Conservation (phyloP, 106 monocot species). For the Apostasia ramifera region DNA sequence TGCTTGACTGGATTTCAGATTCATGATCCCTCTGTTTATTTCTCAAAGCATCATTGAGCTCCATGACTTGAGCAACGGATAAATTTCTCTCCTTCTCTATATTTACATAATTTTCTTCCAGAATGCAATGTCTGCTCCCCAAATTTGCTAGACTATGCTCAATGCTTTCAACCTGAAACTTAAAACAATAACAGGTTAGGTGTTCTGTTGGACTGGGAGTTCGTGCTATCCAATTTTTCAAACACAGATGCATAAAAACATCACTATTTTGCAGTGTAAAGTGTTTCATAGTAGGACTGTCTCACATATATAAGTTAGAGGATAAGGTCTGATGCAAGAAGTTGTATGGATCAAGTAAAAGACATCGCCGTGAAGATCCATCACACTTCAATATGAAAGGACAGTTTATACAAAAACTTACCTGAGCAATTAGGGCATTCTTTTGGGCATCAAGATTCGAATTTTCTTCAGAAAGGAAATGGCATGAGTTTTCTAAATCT, state of each 20-base stretch:
- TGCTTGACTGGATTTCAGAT: slow-evolving; percentile 12
- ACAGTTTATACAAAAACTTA: slow-evolving; percentile 4
- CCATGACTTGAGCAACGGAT: slow-evolving; percentile 20
- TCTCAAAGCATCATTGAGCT: slow-evolving; percentile 22
- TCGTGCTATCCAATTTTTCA: no score
- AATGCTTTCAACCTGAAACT: slow-evolving; percentile 23
- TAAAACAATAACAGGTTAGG: neutral
- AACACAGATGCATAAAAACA: no score
- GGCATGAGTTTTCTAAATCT: slow-evolving; percentile 15
- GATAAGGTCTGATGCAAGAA: neutral
- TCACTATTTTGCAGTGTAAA: neutral
- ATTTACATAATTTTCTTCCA: slow-evolving; percentile 23
- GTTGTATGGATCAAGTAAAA: neutral
- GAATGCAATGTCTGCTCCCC: slow-evolving; percentile 25
- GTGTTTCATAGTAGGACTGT: neutral
- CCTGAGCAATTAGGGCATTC: slow-evolving; percentile 22
- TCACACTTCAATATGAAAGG: neutral
- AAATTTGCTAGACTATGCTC: slow-evolving; percentile 15
- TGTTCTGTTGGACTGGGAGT: no score
- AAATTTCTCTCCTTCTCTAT: slow-evolving; percentile 30
- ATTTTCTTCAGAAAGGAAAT: slow-evolving; percentile 23
- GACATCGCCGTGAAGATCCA: neutral
- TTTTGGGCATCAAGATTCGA: slow-evolving; percentile 23
- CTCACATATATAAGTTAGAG: neutral
- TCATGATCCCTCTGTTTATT: slow-evolving; percentile 24